Evolutionary conservation across 257 asterid species (phyloP), one percentile per base, ranked within the genome.

Genomic region (Coffea eugenioides): DNA sequence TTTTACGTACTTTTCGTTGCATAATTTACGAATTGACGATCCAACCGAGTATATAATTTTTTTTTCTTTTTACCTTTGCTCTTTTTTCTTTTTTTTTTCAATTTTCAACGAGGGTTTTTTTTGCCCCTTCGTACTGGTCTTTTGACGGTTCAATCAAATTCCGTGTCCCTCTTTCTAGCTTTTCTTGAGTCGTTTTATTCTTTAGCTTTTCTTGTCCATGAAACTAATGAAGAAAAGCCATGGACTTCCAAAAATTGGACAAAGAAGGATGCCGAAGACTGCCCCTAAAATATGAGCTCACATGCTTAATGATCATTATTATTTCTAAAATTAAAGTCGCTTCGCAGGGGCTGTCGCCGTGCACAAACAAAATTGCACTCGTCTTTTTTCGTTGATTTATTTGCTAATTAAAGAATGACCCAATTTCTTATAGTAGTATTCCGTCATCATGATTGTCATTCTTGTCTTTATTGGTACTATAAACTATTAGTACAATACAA

Each of bases 381-480:
- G 8, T 59, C 9, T 4, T 59, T 57, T 46, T 43, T 0, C 11
- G 27, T 2, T 18, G 23, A 49, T 70, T 43, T 10, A 70, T 21
- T 21, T 6, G 23, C 52, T 43, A 70, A 70, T 70, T 70, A 9
- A 70, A 70, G 39, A 70, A 43, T 1, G 16, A n/a, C 56, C 56
- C 18, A 3, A 48, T 48, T 8, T 1, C 5, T 70, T 49, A 39
- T 39, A 4, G 21, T 39, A 4, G 21, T 23, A 43, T n/a, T 21
- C 25, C 75, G n/a, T 59, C 70, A 39, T 6, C 36, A 12, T 75
- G 52, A 75, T 59, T 75, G 70, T 59, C 59, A 9, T 75, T 59
- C 25, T 57, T 71, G 45, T 72, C 59, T 64, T 75, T 61, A 48
- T 39, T 59, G 39, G 54, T 39, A 16, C 7, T 52, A 31, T 31